phyloP scores from a whole-genome alignment of 2,329 filamentous ascomycete species.

The Pyrenochaeta sp. region DNA sequence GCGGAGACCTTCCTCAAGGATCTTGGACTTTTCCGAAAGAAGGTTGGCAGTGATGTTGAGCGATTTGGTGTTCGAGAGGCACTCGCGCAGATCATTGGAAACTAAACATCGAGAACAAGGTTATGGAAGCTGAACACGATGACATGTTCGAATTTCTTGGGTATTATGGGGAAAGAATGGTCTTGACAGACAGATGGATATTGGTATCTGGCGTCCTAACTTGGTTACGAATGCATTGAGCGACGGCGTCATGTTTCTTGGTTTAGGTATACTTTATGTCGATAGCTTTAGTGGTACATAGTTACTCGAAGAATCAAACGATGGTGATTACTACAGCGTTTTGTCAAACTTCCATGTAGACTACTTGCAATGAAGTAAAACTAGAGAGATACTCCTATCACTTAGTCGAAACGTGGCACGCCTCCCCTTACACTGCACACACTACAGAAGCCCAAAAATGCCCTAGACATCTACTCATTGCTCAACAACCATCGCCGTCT shows the following conservation, averaged over 20 bases:
- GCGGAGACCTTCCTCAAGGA: slow-evolving; percentile 86
- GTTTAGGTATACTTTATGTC: background rate
- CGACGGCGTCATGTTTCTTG: slow-evolving; percentile 34
- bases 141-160: background rate
- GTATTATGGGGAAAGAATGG: background rate
- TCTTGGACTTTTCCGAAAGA: slow-evolving; percentile 79
- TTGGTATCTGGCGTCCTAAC: slow-evolving; percentile 1
- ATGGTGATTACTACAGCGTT: too few relatives aligned
- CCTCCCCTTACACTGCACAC: too few relatives aligned
- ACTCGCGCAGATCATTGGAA: slow-evolving; percentile 27
- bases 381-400: too few relatives aligned
- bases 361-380: too few relatives aligned
- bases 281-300: slow-evolving; percentile 14
- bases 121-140: slow-evolving; percentile 1
- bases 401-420: too few relatives aligned
- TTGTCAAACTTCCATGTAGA: too few relatives aligned
- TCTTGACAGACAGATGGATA: background rate
- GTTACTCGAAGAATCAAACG: slow-evolving; percentile 5
- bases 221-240: slow-evolving; percentile 40
- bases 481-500: too few relatives aligned
- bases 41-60: slow-evolving; percentile 81
- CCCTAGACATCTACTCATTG: too few relatives aligned
- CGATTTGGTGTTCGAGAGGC: slow-evolving; percentile 59
- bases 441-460: too few relatives aligned
- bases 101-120: too few relatives aligned